Percentiles rank a stretch among this genome's conserved stretches.
phyloP scores from a whole-genome alignment of 441 rosid species.

The Populus hybrid region DNA sequence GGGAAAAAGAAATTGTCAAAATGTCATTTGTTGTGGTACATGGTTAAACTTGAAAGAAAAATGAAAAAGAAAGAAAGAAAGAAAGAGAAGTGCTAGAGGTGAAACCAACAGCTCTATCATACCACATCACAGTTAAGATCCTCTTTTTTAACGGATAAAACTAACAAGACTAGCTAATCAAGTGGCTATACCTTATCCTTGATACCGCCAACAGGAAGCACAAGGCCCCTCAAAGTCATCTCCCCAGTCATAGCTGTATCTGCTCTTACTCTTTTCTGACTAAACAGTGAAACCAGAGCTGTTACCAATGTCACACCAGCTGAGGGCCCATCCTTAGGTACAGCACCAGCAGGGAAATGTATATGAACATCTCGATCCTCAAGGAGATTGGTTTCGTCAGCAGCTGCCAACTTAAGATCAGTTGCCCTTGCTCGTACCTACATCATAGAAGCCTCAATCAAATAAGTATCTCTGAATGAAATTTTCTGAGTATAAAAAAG shows the following conservation, averaged over 20 bases:
- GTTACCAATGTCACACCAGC: constrained; percentile 99
- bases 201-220: constrained; percentile 96
- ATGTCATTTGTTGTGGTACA: not conserved
- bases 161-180: constrained; percentile 2
- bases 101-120: not conserved
- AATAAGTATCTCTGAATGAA: not conserved
- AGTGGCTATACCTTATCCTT: constrained; percentile 77
- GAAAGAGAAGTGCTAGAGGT: not conserved
- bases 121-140: not conserved
- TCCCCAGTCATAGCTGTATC: constrained; percentile 99
- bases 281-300: constrained; percentile 84
- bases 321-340: constrained; percentile 98
- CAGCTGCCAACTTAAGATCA: constrained; percentile 61
- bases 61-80: too few species aligned
- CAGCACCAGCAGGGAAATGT: constrained; percentile 99
- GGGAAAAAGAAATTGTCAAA: not conserved
- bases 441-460: not conserved
- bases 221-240: constrained; percentile 98
- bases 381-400: constrained; percentile 64
- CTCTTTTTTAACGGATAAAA: not conserved
- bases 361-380: constrained; percentile 92
- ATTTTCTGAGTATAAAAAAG: not conserved
- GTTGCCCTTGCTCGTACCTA: constrained; percentile 93
- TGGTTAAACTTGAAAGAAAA: not conserved
- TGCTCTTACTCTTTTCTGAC: constrained; percentile 83